These are phyloP conservation scores for Xylariales sp. DNA, from an alignment of 2,329 filamentous ascomycete genomes.

Conservation along the genomic window DNA sequence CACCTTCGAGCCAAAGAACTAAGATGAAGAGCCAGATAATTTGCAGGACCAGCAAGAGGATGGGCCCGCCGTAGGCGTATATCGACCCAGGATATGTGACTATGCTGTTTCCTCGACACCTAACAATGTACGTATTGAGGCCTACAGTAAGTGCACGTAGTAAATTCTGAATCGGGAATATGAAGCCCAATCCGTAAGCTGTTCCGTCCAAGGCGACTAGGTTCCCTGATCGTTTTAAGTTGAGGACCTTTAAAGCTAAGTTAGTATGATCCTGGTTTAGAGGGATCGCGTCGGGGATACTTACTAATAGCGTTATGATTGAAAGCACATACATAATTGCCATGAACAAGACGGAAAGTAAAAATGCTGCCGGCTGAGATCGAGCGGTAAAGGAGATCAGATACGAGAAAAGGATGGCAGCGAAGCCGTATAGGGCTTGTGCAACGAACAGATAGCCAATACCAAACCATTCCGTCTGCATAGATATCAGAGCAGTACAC, in stretches of 20 bases:
- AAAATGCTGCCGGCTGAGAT: constrained; percentile 73
- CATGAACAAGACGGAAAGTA: constrained; percentile 56
- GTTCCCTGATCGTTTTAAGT: constrained; percentile 11
- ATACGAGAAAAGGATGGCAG: constrained; percentile 70
- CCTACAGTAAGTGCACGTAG: constrained; percentile 69
- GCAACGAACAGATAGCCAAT: constrained; percentile 72
- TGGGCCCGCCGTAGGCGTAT: constrained; percentile 74
- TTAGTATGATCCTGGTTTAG: neutral
- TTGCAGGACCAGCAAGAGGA: constrained; percentile 74
- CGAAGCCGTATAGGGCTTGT: constrained; percentile 72
- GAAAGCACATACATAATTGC: constrained; percentile 45
- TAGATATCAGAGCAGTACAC: constrained; percentile 66
- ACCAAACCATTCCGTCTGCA: constrained; percentile 65
- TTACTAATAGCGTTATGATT: constrained; percentile 45
- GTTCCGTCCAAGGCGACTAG: constrained; percentile 63
- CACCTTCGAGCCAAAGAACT: constrained; percentile 75
- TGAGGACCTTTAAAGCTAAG: neutral
- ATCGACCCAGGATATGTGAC: constrained; percentile 64
- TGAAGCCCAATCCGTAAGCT: constrained; percentile 67
- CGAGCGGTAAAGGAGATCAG: constrained; percentile 70
- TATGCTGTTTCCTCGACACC: constrained; percentile 63
- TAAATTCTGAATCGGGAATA: constrained; percentile 72
- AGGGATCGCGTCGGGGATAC: constrained; percentile 3
- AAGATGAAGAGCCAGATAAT: constrained; percentile 67
- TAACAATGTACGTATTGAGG: constrained; percentile 71